These are phyloP conservation scores for Claviceps spartinae DNA, from an alignment of 2,329 filamentous ascomycete genomes.

Conservation along the genomic window DNA sequence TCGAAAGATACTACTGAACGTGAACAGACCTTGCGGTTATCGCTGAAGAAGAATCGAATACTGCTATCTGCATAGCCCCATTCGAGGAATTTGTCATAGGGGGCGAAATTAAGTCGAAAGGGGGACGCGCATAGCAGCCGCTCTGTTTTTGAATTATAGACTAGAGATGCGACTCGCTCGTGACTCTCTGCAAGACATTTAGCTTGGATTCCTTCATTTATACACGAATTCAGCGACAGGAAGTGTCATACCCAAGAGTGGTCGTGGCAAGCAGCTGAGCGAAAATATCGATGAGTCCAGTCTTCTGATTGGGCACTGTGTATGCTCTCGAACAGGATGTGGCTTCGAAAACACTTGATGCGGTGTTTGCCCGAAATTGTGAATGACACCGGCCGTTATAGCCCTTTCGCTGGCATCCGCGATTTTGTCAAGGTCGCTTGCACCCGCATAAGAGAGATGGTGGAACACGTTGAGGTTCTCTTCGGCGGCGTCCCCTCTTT, in stretches of 20 bases:
- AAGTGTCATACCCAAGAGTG: slow-evolving; percentile 46
- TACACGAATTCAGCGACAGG: too few relatives aligned
- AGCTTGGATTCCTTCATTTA: background rate
- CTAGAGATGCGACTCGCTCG: slow-evolving; percentile 67
- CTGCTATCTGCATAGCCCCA: slow-evolving; percentile 94
- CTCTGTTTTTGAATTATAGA: slow-evolving; percentile 67
- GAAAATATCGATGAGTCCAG: slow-evolving; percentile 68
- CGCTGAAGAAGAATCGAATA: slow-evolving; percentile 77
- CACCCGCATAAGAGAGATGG: slow-evolving; percentile 86
- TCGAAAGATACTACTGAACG: background rate
- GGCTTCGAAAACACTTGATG: slow-evolving; percentile 80
- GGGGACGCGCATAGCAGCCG: slow-evolving; percentile 71
- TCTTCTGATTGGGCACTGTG: slow-evolving; percentile 48
- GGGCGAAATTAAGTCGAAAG: slow-evolving; percentile 76
- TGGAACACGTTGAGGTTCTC: slow-evolving; percentile 94
- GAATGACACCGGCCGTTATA: slow-evolving; percentile 88
- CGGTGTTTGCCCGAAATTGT: slow-evolving; percentile 96
- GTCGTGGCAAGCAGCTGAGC: slow-evolving; percentile 64
- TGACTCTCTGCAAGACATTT: slow-evolving; percentile 37
- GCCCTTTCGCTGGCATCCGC: slow-evolving; percentile 75
- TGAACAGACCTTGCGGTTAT: slow-evolving; percentile 54
- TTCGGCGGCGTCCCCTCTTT: slow-evolving; percentile 80
- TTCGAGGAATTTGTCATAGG: slow-evolving; percentile 86
- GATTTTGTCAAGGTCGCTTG: slow-evolving; percentile 84
- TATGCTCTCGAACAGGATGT: slow-evolving; percentile 64